phyloP scores from a whole-genome alignment of 2,329 filamentous ascomycete genomes.

The Teratosphaeria viscida region DNA sequence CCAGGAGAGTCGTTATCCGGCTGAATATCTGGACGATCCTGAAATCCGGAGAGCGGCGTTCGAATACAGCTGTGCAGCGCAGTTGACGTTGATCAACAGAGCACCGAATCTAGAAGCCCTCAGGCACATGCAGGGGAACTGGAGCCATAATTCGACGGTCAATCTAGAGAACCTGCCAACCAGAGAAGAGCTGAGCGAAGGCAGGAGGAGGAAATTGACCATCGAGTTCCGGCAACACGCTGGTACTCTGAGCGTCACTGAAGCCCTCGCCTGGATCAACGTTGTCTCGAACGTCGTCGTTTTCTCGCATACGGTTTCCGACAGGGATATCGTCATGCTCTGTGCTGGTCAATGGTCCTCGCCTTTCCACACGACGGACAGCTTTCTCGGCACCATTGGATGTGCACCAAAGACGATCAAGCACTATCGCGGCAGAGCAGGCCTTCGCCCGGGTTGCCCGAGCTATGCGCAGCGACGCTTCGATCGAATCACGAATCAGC shows the following conservation, averaged over 20 bases:
- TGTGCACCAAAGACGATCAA: not conserved
- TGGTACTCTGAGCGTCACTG: slow-evolving; percentile 13
- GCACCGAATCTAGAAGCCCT: slow-evolving; percentile 5
- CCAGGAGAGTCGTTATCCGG: not conserved
- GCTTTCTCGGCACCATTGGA: slow-evolving; percentile 5
- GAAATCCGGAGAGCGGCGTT: slow-evolving; percentile 1
- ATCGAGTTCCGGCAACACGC: slow-evolving; percentile 24
- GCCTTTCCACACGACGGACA: slow-evolving; percentile 1
- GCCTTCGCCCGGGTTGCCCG: not conserved
- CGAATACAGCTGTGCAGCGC: slow-evolving; percentile 3
- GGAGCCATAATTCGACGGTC: slow-evolving; percentile 5
- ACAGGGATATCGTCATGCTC: not conserved
- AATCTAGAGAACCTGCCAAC: slow-evolving; percentile 5
- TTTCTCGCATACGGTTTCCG: slow-evolving; percentile 4
- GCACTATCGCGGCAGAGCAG: slow-evolving; percentile 6
- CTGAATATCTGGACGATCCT: not conserved
- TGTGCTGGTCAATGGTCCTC: slow-evolving; percentile 3
- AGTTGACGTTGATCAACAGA: slow-evolving; percentile 5
- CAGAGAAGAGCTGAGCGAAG: not conserved
- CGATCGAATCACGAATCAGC: not conserved
- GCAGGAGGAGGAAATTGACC: slow-evolving; percentile 8
- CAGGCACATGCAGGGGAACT: not conserved
- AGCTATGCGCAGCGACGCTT: slow-evolving; percentile 1
- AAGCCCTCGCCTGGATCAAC: slow-evolving; percentile 20
- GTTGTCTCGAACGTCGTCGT: slow-evolving; percentile 7